Base-by-base conservation (phyloP, 805 yeast genomes). In the Komagataella pastoris region DNA sequence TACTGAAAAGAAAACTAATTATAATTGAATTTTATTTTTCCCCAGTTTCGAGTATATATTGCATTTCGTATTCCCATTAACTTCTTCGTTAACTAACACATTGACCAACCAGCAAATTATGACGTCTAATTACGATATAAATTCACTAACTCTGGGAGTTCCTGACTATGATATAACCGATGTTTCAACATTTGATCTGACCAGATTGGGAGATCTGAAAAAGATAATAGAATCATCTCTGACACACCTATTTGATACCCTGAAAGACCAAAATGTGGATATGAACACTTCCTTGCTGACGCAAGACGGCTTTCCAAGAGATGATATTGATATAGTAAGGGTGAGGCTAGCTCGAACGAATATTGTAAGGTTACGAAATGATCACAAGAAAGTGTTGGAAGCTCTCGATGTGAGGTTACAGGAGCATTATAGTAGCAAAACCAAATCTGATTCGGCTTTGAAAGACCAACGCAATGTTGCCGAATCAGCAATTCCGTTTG, bases 301-400 rank as follows among this genome's bases (percentile, higher is more conserved):
- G 0, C 53, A 59, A 0, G 96, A 91, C 60, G 97, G 97, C 18
- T 91, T 78, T 59, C 99, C 99, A 0, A 69, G 97, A 47, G 64
- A 71, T 17, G 97, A 91, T 60, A 74, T 91, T 24, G 95, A 91
- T 59, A 85, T 91, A 3, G 79, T 88, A 2, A 76, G 75, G 18
- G 71, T 88, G 10, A 69, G 96, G 51, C 63, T 76, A 7, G 61
- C 81, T 1, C 68, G 97, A 53, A 75, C 80, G 7, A 76, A 75
- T 59, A 79, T 90, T 36, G 79, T 85, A 43, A 70, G 85, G 50
- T 68, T 85, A 45, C 71, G 83, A 53, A 90, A 88, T 59, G 97
- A 91, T 65, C 71, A 81, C 55, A 71, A 70, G 49, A 62, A 59
- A 14, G 66, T 87, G 6, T 61, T 81, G 57, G 61, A 65, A 4